A percentile compares a stretch with the other conserved stretches of the same genome.
phyloP scores from a whole-genome alignment of 257 asterid genomes.

The Scutellaria minor region DNA sequence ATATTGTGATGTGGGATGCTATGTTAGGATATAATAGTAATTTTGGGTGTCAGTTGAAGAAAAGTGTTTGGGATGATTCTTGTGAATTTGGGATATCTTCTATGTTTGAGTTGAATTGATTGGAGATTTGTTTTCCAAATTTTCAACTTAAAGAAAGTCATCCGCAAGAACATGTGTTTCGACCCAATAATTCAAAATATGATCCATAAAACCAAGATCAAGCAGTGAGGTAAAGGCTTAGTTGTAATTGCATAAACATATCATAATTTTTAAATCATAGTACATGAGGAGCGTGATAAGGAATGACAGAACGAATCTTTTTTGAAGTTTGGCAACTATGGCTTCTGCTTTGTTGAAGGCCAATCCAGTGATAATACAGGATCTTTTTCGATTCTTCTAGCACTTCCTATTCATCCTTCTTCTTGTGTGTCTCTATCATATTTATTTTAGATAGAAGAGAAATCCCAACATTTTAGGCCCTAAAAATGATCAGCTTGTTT shows the following conservation, averaged over 20 bases:
- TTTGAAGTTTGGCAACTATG: neutral
- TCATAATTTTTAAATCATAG: neutral
- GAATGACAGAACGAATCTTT: neutral
- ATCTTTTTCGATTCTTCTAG: neutral
- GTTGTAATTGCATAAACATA: neutral
- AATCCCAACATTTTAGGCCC: neutral
- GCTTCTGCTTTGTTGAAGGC: slow-evolving; percentile 12
- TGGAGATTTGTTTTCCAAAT: neutral
- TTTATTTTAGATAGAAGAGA: too few relatives aligned
- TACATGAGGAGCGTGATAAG: neutral
- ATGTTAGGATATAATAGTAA: neutral
- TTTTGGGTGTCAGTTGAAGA: neutral
- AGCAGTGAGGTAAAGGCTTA: neutral
- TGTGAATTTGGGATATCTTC: slow-evolving; percentile 5
- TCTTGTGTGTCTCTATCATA: neutral
- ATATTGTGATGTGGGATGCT: neutral
- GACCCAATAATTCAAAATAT: too few relatives aligned
- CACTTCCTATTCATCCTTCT: too few relatives aligned
- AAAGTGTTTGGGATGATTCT: neutral
- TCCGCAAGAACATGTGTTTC: neutral
- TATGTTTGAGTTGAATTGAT: neutral
- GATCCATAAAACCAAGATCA: too few relatives aligned
- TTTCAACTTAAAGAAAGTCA: neutral
- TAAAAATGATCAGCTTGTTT: neutral
- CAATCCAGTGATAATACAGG: neutral